phyloP scores from a whole-genome alignment of 345 rosid genomes.

The Citrus australasica region DNA sequence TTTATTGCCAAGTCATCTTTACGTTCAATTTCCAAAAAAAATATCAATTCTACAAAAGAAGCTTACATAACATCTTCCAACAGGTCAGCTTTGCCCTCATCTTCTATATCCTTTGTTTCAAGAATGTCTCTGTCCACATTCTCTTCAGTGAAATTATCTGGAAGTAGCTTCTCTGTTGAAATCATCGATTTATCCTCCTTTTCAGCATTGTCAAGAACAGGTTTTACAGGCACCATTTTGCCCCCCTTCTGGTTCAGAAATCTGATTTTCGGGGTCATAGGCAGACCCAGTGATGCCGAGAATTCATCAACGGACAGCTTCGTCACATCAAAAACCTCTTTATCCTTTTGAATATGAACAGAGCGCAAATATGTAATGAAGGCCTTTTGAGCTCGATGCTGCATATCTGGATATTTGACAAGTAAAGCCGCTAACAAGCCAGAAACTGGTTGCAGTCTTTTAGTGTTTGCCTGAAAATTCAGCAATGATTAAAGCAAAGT shows the following conservation, averaged over 20 bases:
- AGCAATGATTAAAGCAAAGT: slow-evolving; percentile 1
- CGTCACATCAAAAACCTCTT: slow-evolving; percentile 77
- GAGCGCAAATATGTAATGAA: slow-evolving; percentile 82
- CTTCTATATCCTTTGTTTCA: slow-evolving; percentile 29
- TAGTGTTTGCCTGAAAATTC: slow-evolving; percentile 55
- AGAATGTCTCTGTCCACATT: slow-evolving; percentile 26
- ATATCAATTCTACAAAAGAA: neutral
- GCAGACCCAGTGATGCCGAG: slow-evolving; percentile 90
- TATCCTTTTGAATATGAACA: slow-evolving; percentile 74
- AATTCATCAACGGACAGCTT: slow-evolving; percentile 67
- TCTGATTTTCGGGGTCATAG: slow-evolving; percentile 75
- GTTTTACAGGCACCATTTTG: slow-evolving; percentile 29
- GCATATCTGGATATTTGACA: slow-evolving; percentile 67
- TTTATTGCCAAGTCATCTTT: slow-evolving; percentile 1
- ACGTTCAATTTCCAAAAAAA: neutral
- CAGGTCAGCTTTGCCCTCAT: slow-evolving; percentile 34
- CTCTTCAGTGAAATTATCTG: slow-evolving; percentile 40
- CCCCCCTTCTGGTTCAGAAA: slow-evolving; percentile 53
- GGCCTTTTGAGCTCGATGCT: slow-evolving; percentile 76
- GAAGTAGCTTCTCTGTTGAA: slow-evolving; percentile 30
- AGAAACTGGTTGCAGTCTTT: slow-evolving; percentile 68
- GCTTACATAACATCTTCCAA: slow-evolving; percentile 49
- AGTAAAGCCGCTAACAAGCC: slow-evolving; percentile 59
- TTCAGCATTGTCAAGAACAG: slow-evolving; percentile 25
- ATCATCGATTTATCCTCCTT: slow-evolving; percentile 21